phyloP scores from a whole-genome alignment of 345 rosid genomes.

The Fremontodendron californicum region DNA sequence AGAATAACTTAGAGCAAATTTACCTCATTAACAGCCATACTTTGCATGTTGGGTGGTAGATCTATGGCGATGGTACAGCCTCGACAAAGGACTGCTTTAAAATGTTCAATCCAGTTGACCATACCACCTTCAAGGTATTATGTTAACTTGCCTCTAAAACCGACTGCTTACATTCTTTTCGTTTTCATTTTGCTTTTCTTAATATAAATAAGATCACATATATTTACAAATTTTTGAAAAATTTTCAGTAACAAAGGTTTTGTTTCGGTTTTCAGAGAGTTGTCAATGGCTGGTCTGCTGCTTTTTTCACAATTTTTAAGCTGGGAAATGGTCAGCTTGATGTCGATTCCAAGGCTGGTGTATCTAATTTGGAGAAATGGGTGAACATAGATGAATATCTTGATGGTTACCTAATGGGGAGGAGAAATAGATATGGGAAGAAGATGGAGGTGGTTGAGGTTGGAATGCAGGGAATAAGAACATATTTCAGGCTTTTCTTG shows the following conservation, averaged over 20 bases:
- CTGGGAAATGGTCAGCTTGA: slow-evolving; percentile 44
- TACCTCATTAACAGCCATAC: slow-evolving; percentile 1
- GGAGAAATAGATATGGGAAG: slow-evolving; percentile 76
- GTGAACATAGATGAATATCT: slow-evolving; percentile 92
- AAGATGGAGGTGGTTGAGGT: slow-evolving; percentile 82
- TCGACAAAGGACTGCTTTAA: slow-evolving; percentile 82
- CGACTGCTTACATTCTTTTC: not conserved
- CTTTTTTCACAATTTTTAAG: slow-evolving; percentile 69
- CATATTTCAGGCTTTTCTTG: slow-evolving; percentile 92
- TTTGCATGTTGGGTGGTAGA: slow-evolving; percentile 41
- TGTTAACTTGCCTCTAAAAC: not conserved
- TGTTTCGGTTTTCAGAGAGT: slow-evolving; percentile 58
- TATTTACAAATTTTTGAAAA: not conserved
- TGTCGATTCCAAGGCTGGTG: slow-evolving; percentile 34
- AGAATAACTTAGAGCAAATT: not conserved
- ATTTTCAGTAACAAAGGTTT: not conserved
- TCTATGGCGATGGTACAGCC: slow-evolving; percentile 68
- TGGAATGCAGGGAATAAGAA: slow-evolving; percentile 94
- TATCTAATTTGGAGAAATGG: slow-evolving; percentile 42
- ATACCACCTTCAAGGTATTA: slow-evolving; percentile 75
- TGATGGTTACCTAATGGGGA: slow-evolving; percentile 82
- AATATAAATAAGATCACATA: not conserved
- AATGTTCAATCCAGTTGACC: slow-evolving; percentile 90
- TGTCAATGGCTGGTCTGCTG: slow-evolving; percentile 84
- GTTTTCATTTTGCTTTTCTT: not conserved